Evolutionary conservation across 2,329 filamentous ascomycete species (phyloP), one percentile per base, ranked within the genome.

Genomic region (Davidsoniella eucalypti): DNA sequence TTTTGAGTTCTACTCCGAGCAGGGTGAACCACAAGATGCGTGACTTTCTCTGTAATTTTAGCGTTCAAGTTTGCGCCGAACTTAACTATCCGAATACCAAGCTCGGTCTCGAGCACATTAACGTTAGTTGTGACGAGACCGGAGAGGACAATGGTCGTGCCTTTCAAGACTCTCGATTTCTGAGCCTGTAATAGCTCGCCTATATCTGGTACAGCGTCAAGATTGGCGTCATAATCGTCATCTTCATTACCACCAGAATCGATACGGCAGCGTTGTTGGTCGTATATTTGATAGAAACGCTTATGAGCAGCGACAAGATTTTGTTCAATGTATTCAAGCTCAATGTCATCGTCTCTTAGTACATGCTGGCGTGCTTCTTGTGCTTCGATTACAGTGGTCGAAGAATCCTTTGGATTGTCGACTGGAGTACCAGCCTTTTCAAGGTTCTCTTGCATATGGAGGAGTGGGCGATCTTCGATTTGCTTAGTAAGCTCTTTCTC

Each of bases 401-500:
- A 43, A 14, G 59, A 46, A 4, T 60, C 59, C 18, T 57, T 57
- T 5, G 54, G 50, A 33, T 62, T 60, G 2, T 54, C 18, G 1
- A 57, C 56, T 45, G n/a, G 62, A 57, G n/a, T 51, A 51, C 17
- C 43, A 43, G 87, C 84, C 57, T 86, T 84, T 59, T 98, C 92
- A 18, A 95, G 72, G 61, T 87, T 74, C 59, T 94, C 84, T 63
- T 98, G 92, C 67, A 94, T 83, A 61, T 92, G 86, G n/a, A 94
- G 68, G 25, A 98, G 67, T 0, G 92, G 92, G 12, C 90, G 77
- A 55, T 95, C 87, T 54, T 81, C 85, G 16, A 96, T 73, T 64
- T 98, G 92, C 54, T 87, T 86, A 60, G 88, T 83, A 45, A 98
- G 75, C 0, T 82, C 76, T 61, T 90, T 85, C 59, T 92, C 86